These are phyloP conservation scores for Sarocladiaceae sp. DNA, from an alignment of 2,329 filamentous ascomycete species.

Conservation along the genomic window DNA sequence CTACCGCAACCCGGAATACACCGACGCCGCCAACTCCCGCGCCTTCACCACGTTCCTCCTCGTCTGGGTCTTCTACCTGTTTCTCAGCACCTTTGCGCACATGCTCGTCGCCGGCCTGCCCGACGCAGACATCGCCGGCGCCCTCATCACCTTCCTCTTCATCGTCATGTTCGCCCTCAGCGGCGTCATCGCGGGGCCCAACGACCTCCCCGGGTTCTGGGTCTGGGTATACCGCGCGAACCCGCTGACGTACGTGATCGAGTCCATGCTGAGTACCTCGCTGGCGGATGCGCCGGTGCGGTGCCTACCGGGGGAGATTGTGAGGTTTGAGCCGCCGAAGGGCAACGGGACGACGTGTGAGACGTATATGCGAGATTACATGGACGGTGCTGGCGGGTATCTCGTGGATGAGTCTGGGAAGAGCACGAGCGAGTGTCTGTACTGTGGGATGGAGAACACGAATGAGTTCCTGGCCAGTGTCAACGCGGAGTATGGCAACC, in stretches of 20 bases:
- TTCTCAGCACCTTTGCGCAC: constrained; percentile 58
- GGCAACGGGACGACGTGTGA: constrained; percentile 45
- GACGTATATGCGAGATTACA: constrained; percentile 46
- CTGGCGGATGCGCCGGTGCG: constrained; percentile 53
- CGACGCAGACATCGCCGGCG: constrained; percentile 56
- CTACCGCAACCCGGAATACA: constrained; percentile 49
- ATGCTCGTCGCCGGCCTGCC: constrained; percentile 59
- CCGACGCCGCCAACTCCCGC: constrained; percentile 37
- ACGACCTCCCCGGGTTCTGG: constrained; percentile 65
- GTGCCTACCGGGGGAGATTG: constrained; percentile 60
- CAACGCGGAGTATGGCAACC: constrained; percentile 41
- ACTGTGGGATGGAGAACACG: constrained; percentile 38
- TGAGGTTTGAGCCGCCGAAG: constrained; percentile 52
- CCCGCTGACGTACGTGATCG: constrained; percentile 68
- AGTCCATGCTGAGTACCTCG: constrained; percentile 56
- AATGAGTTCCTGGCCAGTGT: constrained; percentile 38
- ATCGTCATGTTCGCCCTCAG: constrained; percentile 57
- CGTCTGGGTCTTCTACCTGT: constrained; percentile 57
- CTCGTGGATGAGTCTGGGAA: constrained; percentile 25
- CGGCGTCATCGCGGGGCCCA: constrained; percentile 56
- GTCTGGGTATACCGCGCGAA: constrained; percentile 69
- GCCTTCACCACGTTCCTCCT: constrained; percentile 59
- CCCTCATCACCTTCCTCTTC: constrained; percentile 58
- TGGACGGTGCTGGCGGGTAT: constrained; percentile 39
- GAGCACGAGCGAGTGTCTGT: constrained; percentile 36